Evolutionary conservation across 169 alveolate genomes (phyloP).

Genomic region (Plasmodium gaboni): DNA sequence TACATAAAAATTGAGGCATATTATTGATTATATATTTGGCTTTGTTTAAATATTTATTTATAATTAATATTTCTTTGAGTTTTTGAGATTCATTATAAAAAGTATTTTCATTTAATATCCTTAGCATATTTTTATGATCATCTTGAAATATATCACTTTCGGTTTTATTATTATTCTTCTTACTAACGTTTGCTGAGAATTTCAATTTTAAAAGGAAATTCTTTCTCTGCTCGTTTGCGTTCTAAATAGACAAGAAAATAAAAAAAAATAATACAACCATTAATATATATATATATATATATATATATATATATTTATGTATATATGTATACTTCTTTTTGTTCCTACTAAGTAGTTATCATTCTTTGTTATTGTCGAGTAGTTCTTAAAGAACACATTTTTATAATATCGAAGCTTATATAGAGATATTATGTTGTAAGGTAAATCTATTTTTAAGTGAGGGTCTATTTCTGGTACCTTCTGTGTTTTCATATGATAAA

Average conservation of each 20-base stretch:
- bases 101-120: slow-evolving; percentile 37
- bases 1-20: slow-evolving; percentile 52
- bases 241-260: neutral
- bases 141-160: slow-evolving; percentile 29
- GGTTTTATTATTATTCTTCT: neutral
- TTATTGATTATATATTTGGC: slow-evolving; percentile 34
- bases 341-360: slow-evolving; percentile 49
- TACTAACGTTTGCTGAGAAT: slow-evolving; percentile 32
- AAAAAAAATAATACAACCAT: neutral
- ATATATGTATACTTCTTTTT: neutral
- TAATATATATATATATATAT: neutral
- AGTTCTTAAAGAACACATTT: slow-evolving; percentile 33
- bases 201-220: slow-evolving; percentile 29
- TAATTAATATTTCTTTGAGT: slow-evolving; percentile 47
- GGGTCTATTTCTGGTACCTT: slow-evolving; percentile 19
- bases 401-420: slow-evolving; percentile 35
- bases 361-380: slow-evolving; percentile 56
- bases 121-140: slow-evolving; percentile 38
- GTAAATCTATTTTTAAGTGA: slow-evolving; percentile 22
- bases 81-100: slow-evolving; percentile 33
- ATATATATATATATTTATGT: neutral
- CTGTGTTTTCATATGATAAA: slow-evolving; percentile 2
- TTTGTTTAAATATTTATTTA: slow-evolving; percentile 38
- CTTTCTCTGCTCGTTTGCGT: slow-evolving; percentile 66
- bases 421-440: slow-evolving; percentile 45